Evolutionary conservation across 2,329 filamentous ascomycete genomes (phyloP), one percentile per base, ranked within the genome.

Genomic region (Scolecobasidium constrictum): DNA sequence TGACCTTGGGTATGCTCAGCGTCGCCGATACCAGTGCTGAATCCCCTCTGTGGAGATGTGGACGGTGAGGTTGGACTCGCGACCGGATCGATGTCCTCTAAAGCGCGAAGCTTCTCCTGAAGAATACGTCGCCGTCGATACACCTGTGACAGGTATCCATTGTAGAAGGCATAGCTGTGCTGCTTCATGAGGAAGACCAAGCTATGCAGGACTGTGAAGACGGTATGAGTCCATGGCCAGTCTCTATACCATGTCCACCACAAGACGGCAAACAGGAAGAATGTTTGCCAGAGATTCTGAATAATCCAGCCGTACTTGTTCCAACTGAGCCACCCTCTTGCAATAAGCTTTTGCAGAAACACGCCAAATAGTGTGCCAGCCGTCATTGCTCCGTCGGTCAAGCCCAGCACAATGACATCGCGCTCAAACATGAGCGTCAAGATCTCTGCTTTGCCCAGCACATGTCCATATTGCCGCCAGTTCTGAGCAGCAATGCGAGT

Each of bases 141-240:
- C 3, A 75, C 64, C 16, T 74, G 71, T 3, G 73, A 86, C 40
- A 81, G 65, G 48, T 87, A 74, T 5, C 84, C 83, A 52, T 87
- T 88, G 59, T 86, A 87, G 50, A 85, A 86, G 4, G 80, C 72
- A 53, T 85, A 87, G 15, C 78, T 82, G 56, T 87, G 84, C 60
- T 86, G 82, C 64, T 90, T 90, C 84, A 88, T 88, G 18, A 88
- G 57, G 70, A 87, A 81, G 3, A 83, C 75, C 43, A 88, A 63
- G 12, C 77, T 77, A 54, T 88, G 83, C 15, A 88, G 64, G 7
- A 84, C 77, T 40, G 85, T 83, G 57, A 83, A 86, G 15, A 86
- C 79, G 2, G 81, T 85, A 53, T 86, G 83, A 12, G 83, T 85
- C 84, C 84, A 88, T 1, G 83, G 81, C 84, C 83, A 90, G 40